Evolutionary conservation across 306 rosid species (phyloP), one percentile per base, ranked within the genome.

Genomic region (Cicer chorassanicum): DNA sequence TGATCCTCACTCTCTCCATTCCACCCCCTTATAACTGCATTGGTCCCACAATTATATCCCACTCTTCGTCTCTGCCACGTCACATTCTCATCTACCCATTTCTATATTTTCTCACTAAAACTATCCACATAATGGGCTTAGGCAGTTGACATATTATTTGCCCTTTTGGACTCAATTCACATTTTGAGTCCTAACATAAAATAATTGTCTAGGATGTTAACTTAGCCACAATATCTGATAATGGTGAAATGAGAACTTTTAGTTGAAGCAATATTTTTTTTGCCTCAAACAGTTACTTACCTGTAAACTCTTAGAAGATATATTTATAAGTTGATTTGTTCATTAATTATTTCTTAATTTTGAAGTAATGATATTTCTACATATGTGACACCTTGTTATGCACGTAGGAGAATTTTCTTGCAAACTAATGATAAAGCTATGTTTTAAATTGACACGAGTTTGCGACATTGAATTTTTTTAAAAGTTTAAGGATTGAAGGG

Each of bases 401-500:
- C 16, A 40, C 51, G 66, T 41, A 21, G 70, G 9, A 1, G 11
- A 13, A 29, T 55, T 12, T 29, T 56, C 69, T 68, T 68, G 40
- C 60, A 44, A 66, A 56, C 75, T 45, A 10, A 46, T 45, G 75
- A 49, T 16, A 66, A 7, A 7, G 8, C 41, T 21, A 46, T 43
- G 34, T 57, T 39, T 39, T 56, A 5, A 11, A 63, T 50, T 62
- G 78, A 62, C 62, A 4, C 1, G 60, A 24, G n/a, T 9, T 18
- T 40, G 9, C 59, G 53, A 10, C 60, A 54, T 50, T 42, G 7
- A 39, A 60, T 60, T 13, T 15, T 18, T 54, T 54, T 29, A 29
- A 74, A 51, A 63, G 24, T 8, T 49, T 39, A 60, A 16, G 49
- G 61, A 40, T 62, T 51, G 72, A 75, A 75, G 38, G 43, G 45